Percentiles rank a stretch among this genome's conserved stretches.
These are phyloP conservation scores for Fraxinus xanthoxyloides DNA, from an alignment of 305 asterid genomes.

Conservation along the genomic window DNA sequence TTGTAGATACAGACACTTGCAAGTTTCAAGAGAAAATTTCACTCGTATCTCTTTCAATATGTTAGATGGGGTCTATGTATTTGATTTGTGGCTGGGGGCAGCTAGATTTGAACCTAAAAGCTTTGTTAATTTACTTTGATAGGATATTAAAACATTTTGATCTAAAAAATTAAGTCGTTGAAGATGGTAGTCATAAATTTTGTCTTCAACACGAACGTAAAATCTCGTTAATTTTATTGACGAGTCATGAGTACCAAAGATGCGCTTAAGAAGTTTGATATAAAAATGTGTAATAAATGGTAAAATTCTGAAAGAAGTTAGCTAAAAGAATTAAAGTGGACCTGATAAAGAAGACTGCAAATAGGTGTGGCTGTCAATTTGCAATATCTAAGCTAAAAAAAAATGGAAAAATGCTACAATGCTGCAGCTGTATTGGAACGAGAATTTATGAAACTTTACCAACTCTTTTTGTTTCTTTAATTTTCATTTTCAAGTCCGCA, in stretches of 20 bases:
- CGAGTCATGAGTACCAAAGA: not conserved
- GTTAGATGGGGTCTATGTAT: not conserved
- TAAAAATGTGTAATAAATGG: not conserved
- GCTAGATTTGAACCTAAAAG: not conserved
- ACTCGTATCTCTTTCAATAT: not conserved
- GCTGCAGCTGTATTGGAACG: not conserved
- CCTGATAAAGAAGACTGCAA: conserved; percentile 8
- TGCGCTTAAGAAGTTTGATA: not conserved
- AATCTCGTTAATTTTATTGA: not conserved
- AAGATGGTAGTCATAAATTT: not conserved
- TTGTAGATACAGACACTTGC: not conserved
- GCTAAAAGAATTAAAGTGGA: conserved; percentile 11
- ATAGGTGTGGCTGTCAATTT: not conserved
- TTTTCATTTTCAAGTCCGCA: not conserved
- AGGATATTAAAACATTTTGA: not conserved
- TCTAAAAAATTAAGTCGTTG: not conserved
- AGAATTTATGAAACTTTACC: not conserved
- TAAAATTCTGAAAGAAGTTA: conserved; percentile 7
- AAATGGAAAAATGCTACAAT: not conserved
- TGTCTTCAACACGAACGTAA: not conserved
- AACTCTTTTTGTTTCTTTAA: not conserved
- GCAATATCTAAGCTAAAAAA: not conserved
- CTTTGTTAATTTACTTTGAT: too few relatives aligned
- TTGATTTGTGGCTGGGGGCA: not conserved
- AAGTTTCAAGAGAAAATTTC: not conserved